phyloP scores from a whole-genome alignment of 179 eudicot genomes.

The Silene noctiflora region DNA sequence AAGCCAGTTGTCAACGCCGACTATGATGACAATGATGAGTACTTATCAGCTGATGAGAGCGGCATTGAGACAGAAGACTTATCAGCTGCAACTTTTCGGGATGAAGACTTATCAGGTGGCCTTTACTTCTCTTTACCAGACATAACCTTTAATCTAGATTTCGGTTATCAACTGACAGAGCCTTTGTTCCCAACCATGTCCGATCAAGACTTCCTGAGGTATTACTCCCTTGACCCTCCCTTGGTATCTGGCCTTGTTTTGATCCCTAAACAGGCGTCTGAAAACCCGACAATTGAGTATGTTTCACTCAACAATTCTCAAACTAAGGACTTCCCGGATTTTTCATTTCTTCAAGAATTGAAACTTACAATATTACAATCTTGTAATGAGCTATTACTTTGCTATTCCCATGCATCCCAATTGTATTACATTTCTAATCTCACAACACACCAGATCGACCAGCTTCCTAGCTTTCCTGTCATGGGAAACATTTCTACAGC shows the following conservation, averaged over 20 bases:
- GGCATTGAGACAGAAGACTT: constrained; percentile 2
- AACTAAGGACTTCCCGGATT: neutral
- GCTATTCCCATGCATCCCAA: constrained; percentile 11
- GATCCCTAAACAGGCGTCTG: constrained; percentile 19
- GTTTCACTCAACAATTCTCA: constrained; percentile 16
- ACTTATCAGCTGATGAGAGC: constrained; percentile 24
- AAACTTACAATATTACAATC: constrained; percentile 23
- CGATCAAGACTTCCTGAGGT: constrained; percentile 21
- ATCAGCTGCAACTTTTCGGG: too few relatives aligned
- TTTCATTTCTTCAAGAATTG: constrained; percentile 13
- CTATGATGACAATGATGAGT: constrained; percentile 15
- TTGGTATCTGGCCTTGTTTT: constrained; percentile 23
- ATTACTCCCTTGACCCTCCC: constrained; percentile 18
- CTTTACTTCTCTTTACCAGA: constrained; percentile 26
- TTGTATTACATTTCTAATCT: constrained; percentile 16
- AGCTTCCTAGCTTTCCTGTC: constrained; percentile 14
- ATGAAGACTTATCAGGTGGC: constrained; percentile 20
- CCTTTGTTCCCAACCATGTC: constrained; percentile 21
- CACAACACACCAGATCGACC: constrained; percentile 9
- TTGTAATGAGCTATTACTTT: constrained; percentile 23
- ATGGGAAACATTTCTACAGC: neutral
- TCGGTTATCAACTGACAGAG: constrained; percentile 22
- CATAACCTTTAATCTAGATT: constrained; percentile 18
- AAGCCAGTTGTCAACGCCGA: neutral
- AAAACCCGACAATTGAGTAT: constrained; percentile 21